phyloP scores from a whole-genome alignment of 768 basidiomycete genomes.

The Tylopilus vinaceipallidus region DNA sequence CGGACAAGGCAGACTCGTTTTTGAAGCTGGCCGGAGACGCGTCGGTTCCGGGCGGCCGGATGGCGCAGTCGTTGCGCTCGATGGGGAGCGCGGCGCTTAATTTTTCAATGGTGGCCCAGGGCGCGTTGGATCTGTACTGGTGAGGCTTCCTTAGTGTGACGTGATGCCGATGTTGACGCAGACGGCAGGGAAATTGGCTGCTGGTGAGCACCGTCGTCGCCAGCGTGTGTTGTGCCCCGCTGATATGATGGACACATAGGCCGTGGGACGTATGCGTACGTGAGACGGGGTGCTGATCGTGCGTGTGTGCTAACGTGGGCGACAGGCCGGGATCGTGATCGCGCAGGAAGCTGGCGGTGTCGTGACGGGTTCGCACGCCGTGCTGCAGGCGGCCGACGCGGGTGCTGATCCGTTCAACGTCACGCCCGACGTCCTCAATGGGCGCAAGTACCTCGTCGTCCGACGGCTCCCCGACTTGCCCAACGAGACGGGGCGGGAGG shows the following conservation, averaged over 20 bases:
- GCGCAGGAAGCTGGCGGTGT: constrained; percentile 85
- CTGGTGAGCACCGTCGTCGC: constrained; percentile 39
- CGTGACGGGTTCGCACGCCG: constrained; percentile 66
- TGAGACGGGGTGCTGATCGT: constrained; percentile 3
- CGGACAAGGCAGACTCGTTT: constrained; percentile 65
- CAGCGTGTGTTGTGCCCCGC: background rate
- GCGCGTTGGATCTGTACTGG: constrained; percentile 88
- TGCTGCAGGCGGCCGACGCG: constrained; percentile 36
- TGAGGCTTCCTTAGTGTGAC: constrained; percentile 36
- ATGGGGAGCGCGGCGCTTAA: constrained; percentile 85
- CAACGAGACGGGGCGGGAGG: constrained; percentile 63
- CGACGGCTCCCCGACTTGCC: constrained; percentile 62
- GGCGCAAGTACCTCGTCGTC: constrained; percentile 80
- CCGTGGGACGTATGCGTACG: constrained; percentile 85
- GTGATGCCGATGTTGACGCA: constrained; percentile 2
- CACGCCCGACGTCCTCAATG: constrained; percentile 66
- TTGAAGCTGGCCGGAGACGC: constrained; percentile 73
- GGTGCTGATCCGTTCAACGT: constrained; percentile 52
- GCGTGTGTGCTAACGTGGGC: background rate
- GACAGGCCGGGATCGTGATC: constrained; percentile 85
- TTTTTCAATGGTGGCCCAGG: constrained; percentile 83
- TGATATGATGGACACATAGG: constrained; percentile 28
- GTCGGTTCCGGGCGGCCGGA: constrained; percentile 64
- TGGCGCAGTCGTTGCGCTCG: constrained; percentile 83
- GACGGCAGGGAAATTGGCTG: constrained; percentile 73